Conservation (phyloP, 768 basidiomycete species). For the Boletus bicolor region DNA sequence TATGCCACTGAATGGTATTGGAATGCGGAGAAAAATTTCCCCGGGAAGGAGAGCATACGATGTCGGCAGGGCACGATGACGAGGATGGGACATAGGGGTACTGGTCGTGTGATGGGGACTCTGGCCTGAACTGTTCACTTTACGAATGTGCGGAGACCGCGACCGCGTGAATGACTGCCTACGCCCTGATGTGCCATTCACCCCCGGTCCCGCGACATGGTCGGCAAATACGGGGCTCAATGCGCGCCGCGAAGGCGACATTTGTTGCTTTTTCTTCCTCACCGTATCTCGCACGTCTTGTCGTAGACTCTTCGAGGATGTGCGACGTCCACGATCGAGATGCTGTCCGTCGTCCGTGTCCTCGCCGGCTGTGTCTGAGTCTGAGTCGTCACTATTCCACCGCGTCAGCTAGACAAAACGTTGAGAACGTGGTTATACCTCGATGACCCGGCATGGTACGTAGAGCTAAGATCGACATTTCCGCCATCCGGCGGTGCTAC, state of each 20-base stretch:
- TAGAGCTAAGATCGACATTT: constrained; percentile 73
- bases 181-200: constrained; percentile 33
- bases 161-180: constrained; percentile 66
- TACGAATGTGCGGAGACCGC: constrained; percentile 56
- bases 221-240: constrained; percentile 23
- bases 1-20: constrained; percentile 40
- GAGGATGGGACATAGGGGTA: constrained; percentile 42
- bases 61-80: constrained; percentile 33
- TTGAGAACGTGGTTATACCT: constrained; percentile 44
- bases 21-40: constrained; percentile 42
- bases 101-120: constrained; percentile 35
- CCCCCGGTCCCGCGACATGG: constrained; percentile 33
- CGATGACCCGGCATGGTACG: constrained; percentile 83
- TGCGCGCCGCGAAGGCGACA: constrained; percentile 22
- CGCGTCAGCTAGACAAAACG: constrained; percentile 18
- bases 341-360: constrained; percentile 54
- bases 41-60: constrained; percentile 45
- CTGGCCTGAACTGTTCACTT: constrained; percentile 32
- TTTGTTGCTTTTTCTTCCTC: constrained; percentile 29
- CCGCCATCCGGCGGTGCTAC: constrained; percentile 25
- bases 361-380: constrained; percentile 50
- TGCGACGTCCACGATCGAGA: constrained; percentile 43
- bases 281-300: constrained; percentile 24
- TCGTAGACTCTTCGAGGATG: constrained; percentile 30
- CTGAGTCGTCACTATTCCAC: constrained; percentile 45